Percentiles rank a stretch among this genome's conserved stretches.
Conservation (phyloP, 1,284 basidiomycete genomes). For the Xerocomus amazonicus region DNA sequence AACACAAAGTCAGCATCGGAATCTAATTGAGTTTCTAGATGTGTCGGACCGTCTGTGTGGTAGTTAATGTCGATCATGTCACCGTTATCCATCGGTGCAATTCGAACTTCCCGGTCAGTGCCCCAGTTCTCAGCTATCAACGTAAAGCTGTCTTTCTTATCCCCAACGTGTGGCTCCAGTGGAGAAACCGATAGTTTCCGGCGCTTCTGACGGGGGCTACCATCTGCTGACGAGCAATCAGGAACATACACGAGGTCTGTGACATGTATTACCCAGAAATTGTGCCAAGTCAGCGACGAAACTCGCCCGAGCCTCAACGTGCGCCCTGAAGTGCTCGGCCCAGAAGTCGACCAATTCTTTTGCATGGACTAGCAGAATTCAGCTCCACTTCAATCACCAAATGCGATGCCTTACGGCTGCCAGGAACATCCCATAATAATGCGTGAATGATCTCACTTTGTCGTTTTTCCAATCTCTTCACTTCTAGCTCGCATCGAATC, state of each 20-base stretch:
- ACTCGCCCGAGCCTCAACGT: constrained; percentile 60
- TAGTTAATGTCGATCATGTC: constrained; percentile 25
- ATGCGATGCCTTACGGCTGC: constrained; percentile 47
- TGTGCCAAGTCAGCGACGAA: constrained; percentile 37
- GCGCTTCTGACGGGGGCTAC: constrained; percentile 21
- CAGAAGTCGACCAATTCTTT: constrained; percentile 66
- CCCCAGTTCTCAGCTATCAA: constrained; percentile 4
- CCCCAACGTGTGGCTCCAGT: background rate
- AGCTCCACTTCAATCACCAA: constrained; percentile 3
- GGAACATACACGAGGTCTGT: background rate
- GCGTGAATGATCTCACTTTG: constrained; percentile 53
- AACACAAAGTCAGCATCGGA: constrained; percentile 7
- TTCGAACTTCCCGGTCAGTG: background rate
- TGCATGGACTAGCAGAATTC: constrained; percentile 50
- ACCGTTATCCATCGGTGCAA: constrained; percentile 10
- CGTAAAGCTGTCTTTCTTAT: constrained; percentile 1
- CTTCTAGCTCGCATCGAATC: constrained; percentile 47
- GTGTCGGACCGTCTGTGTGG: constrained; percentile 25
- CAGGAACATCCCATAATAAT: constrained; percentile 66
- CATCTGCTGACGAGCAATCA: constrained; percentile 17
- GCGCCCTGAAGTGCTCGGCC: constrained; percentile 63
- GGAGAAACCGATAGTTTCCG: constrained; percentile 17
- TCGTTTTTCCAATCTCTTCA: constrained; percentile 56
- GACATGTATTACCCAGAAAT: constrained; percentile 24
- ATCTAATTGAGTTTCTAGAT: background rate